Conservation (phyloP, 2,329 filamentous ascomycete species). For the Stagonosporopsis vannaccii region DNA sequence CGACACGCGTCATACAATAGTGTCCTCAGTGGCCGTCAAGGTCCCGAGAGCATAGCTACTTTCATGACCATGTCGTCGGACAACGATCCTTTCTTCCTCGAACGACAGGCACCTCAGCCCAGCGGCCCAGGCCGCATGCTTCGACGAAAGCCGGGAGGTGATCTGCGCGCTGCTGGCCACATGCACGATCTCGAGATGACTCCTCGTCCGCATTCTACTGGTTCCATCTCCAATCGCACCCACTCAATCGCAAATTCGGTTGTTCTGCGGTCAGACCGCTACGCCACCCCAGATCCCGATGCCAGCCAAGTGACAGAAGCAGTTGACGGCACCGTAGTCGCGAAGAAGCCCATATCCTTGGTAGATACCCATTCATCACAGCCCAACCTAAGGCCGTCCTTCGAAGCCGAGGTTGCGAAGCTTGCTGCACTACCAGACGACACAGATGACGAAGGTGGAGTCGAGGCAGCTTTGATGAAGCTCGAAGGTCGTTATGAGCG, state of each 20-base stretch:
- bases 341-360: conserved; percentile 49
- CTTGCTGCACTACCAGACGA: conserved; percentile 90
- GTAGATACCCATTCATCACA: conserved; percentile 63
- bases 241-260: conserved; percentile 51
- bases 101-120: conserved; percentile 37
- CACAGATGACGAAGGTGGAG: conserved; percentile 75
- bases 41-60: conserved; percentile 68
- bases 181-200: conserved; percentile 54
- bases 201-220: conserved; percentile 57
- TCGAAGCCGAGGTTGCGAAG: conserved; percentile 86
- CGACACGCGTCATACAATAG: conserved; percentile 69
- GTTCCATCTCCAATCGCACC: conserved; percentile 55
- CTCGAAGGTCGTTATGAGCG: conserved; percentile 85
- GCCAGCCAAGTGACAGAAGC: conserved; percentile 16
- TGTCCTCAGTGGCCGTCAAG: conserved; percentile 59
- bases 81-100: conserved; percentile 50
- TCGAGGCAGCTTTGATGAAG: conserved; percentile 91
- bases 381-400: conserved; percentile 69
- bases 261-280: conserved; percentile 43
- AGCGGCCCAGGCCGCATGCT: conserved; percentile 48
- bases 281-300: conserved; percentile 27
- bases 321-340: conserved; percentile 17
- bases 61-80: conserved; percentile 52
- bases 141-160: conserved; percentile 57
- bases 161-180: conserved; percentile 56